phyloP scores from a whole-genome alignment of 495 filamentous ascomycete species.

The Trichoderma erinaceum region DNA sequence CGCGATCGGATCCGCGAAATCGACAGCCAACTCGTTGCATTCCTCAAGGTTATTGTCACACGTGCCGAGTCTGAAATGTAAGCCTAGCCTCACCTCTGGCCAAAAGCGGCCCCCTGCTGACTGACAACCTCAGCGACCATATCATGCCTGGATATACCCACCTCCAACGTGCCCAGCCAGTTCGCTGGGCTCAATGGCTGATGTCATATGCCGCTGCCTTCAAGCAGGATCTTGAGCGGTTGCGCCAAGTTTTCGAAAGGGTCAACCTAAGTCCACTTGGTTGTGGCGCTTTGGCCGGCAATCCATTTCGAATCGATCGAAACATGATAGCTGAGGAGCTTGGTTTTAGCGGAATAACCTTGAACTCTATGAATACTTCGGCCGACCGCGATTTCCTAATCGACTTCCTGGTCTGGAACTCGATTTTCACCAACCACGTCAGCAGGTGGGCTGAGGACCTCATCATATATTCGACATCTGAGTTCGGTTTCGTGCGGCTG shows the following conservation, averaged over 20 bases:
- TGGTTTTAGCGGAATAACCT: constrained; percentile 68
- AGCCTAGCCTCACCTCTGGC: constrained; percentile 21
- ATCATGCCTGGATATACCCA: constrained; percentile 70
- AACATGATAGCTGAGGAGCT: constrained; percentile 74
- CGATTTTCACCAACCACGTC: constrained; percentile 75
- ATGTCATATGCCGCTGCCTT: constrained; percentile 67
- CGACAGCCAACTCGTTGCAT: constrained; percentile 54
- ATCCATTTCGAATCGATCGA: constrained; percentile 75
- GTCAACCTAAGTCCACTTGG: constrained; percentile 74
- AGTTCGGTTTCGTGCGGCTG: constrained; percentile 69
- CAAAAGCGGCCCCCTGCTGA: constrained; percentile 1
- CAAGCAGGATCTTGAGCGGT: constrained; percentile 63
- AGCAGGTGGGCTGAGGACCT: constrained; percentile 77
- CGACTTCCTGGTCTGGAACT: constrained; percentile 8
- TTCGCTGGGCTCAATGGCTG: constrained; percentile 78
- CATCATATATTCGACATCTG: constrained; percentile 70
- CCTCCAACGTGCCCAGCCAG: constrained; percentile 75
- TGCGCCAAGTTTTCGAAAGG: constrained; percentile 60
- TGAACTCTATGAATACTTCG: constrained; percentile 72
- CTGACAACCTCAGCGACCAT: constrained; percentile 12
- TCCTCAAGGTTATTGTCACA: constrained; percentile 61
- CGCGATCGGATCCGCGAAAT: constrained; percentile 63
- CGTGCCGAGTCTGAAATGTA: constrained; percentile 57
- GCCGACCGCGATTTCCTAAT: constrained; percentile 47
- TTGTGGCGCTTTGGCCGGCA: constrained; percentile 74